phyloP scores from a whole-genome alignment of 1,284 basidiomycete genomes.

The Heterobasidion annosum region DNA sequence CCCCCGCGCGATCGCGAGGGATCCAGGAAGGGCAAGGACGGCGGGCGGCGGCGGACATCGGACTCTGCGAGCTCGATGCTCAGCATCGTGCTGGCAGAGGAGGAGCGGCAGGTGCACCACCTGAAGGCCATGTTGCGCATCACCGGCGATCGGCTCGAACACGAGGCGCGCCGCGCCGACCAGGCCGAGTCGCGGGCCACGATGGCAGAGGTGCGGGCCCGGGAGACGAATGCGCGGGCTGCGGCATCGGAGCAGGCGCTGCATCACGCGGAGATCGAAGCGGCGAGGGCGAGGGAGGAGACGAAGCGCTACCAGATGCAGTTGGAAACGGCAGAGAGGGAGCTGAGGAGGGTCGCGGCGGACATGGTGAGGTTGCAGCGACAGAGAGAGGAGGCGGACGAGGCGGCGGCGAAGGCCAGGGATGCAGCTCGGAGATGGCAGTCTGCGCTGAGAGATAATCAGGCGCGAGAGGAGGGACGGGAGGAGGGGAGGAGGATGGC shows the following conservation, averaged over 20 bases:
- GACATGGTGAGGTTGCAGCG: conserved; percentile 33
- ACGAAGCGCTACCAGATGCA: conserved; percentile 37
- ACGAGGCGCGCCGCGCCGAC: conserved; percentile 45
- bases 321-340: conserved; percentile 39
- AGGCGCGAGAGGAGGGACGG: conserved; percentile 36
- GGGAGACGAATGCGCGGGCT: conserved; percentile 29
- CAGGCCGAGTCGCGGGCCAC: conserved; percentile 42
- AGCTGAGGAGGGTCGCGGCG: conserved; percentile 32
- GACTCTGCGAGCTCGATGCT: conserved; percentile 22
- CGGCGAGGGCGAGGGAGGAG: conserved; percentile 38
- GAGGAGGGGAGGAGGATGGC: conserved; percentile 31
- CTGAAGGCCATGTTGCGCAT: conserved; percentile 46
- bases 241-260: conserved; percentile 36
- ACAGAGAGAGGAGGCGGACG: conserved; percentile 39
- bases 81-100: conserved; percentile 45
- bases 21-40: conserved; percentile 9
- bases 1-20: conserved; percentile 11
- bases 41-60: conserved; percentile 14
- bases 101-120: conserved; percentile 48
- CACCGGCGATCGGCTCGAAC: conserved; percentile 46
- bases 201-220: conserved; percentile 39
- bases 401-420: conserved; percentile 34
- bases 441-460: conserved; percentile 34
- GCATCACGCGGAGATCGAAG: conserved; percentile 36
- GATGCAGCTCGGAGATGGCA: conserved; percentile 38